phyloP scores from a whole-genome alignment of 208 protist genomes.

The Phytomonas sp. region DNA sequence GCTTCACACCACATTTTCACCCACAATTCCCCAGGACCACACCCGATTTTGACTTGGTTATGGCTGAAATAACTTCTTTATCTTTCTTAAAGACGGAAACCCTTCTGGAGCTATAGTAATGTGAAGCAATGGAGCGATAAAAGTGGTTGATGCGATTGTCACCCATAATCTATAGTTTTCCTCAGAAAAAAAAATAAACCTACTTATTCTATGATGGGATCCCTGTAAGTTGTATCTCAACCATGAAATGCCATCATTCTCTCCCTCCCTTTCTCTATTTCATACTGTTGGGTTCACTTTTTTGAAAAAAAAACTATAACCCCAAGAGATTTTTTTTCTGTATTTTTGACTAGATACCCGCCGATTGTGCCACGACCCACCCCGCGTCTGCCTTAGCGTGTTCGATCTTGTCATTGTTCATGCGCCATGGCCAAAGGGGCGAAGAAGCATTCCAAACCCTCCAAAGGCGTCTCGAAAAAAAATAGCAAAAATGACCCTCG shows the following conservation, averaged over 20 bases:
- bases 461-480: constrained; percentile 35
- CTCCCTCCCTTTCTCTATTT: constrained; percentile 13
- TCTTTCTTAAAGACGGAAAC: constrained; percentile 33
- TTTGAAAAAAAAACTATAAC: background rate
- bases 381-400: background rate
- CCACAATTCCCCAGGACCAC: constrained; percentile 9
- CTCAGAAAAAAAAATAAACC: background rate
- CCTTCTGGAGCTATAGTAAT: constrained; percentile 58
- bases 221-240: background rate
- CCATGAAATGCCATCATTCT: constrained; percentile 2
- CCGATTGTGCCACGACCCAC: background rate
- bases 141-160: constrained; percentile 24
- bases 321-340: background rate
- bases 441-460: constrained; percentile 38
- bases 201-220: constrained; percentile 3
- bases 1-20: constrained; percentile 26
- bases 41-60: background rate
- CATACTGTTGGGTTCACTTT: constrained; percentile 1
- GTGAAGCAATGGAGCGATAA: constrained; percentile 42
- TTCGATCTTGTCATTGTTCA: background rate
- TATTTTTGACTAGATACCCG: background rate
- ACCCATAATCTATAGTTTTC: background rate
- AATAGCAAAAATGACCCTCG: constrained; percentile 39
- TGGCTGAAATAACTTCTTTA: background rate
- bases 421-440: constrained; percentile 23